phyloP scores from a whole-genome alignment of 2,329 filamentous ascomycete species.

The Colletotrichum musae region DNA sequence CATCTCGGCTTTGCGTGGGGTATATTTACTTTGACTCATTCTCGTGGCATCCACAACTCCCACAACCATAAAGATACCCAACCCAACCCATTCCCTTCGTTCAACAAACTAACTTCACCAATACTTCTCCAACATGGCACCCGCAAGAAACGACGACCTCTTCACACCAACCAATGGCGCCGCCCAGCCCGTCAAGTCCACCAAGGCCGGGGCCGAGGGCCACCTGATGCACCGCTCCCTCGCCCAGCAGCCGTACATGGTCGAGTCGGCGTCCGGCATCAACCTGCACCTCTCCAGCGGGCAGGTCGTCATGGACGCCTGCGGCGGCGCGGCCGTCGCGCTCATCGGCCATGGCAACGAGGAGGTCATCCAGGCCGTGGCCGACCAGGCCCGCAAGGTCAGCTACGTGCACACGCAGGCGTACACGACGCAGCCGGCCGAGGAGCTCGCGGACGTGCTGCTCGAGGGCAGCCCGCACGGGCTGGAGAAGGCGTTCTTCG shows the following conservation, averaged over 20 bases:
- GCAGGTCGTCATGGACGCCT: constrained; percentile 52
- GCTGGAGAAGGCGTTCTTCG: constrained; percentile 42
- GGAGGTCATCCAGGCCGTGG: constrained; percentile 48
- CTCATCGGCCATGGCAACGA: constrained; percentile 50
- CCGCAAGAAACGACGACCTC: constrained; percentile 15
- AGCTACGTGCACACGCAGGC: constrained; percentile 49
- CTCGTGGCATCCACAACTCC: background rate
- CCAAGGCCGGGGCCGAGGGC: constrained; percentile 23
- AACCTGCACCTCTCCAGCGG: constrained; percentile 54
- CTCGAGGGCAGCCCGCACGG: constrained; percentile 36
- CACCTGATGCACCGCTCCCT: constrained; percentile 54
- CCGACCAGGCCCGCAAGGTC: constrained; percentile 47
- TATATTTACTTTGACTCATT: constrained; percentile 16
- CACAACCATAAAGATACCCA: too few species aligned
- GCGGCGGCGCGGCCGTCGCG: constrained; percentile 53
- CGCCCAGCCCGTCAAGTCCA: constrained; percentile 19
- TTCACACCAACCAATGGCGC: constrained; percentile 38
- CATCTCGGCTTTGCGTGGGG: constrained; percentile 20
- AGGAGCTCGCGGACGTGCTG: constrained; percentile 47
- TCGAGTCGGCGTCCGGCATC: constrained; percentile 59
- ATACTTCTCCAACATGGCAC: constrained; percentile 37
- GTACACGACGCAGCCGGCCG: constrained; percentile 60
- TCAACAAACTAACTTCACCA: too few species aligned
- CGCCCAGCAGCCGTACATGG: constrained; percentile 47
- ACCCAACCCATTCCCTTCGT: too few species aligned